A percentile compares a stretch with the other conserved stretches of the same genome.
phyloP scores from a whole-genome alignment of 257 asterid species.

The Solanum habrochaites region DNA sequence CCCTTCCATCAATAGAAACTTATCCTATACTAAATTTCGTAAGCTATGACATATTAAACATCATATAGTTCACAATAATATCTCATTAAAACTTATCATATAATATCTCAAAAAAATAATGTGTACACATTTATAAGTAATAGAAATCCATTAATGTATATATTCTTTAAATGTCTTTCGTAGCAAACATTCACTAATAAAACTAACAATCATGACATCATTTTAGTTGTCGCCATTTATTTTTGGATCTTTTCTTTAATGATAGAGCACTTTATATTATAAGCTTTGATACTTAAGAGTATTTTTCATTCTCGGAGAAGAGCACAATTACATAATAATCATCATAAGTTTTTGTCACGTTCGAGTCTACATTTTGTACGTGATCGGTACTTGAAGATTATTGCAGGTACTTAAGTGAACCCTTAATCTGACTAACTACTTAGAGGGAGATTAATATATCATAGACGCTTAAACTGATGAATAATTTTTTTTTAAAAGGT shows the following conservation, averaged over 20 bases:
- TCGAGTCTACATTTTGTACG: too few relatives aligned
- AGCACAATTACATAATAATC: too few relatives aligned
- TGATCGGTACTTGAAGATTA: too few relatives aligned
- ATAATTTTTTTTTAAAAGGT: too few relatives aligned
- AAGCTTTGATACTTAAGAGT: not conserved
- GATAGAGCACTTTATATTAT: not conserved
- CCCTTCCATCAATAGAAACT: not conserved
- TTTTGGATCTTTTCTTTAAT: not conserved
- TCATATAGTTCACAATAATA: not conserved
- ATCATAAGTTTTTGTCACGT: too few relatives aligned
- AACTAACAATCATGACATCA: not conserved
- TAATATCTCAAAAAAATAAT: not conserved
- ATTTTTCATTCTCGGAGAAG: not conserved
- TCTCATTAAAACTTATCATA: not conserved
- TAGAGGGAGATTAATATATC: too few relatives aligned
- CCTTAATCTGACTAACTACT: too few relatives aligned
- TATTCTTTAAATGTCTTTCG: not conserved
- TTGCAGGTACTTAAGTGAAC: too few relatives aligned
- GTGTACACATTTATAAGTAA: not conserved
- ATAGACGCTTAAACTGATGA: too few relatives aligned
- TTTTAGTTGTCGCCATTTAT: not conserved
- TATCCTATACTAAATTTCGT: not conserved
- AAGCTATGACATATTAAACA: not conserved
- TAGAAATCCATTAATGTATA: not conserved
- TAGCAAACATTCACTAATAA: not conserved